A percentile compares a stretch with the other conserved stretches of the same genome.
These are phyloP conservation scores for Coemansia sp. DNA, from an alignment of 192 early-diverging fungal genomes.

Conservation along the genomic window DNA sequence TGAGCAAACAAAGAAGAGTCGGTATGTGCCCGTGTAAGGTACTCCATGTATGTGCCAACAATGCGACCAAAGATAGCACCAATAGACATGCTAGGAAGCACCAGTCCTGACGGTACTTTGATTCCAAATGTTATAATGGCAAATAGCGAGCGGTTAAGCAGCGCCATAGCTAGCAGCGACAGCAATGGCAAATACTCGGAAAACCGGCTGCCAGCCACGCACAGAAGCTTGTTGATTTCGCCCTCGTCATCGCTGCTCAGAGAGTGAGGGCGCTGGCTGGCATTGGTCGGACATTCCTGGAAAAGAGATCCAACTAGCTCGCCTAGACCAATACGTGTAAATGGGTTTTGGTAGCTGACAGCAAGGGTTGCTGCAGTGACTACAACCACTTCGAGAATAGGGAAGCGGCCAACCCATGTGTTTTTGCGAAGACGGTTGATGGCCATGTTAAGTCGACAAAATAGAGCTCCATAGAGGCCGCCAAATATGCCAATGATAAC, in stretches of 20 bases:
- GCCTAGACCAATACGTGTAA: conserved; percentile 80
- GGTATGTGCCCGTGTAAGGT: conserved; percentile 42
- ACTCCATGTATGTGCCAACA: conserved; percentile 48
- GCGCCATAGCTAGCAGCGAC: conserved; percentile 42
- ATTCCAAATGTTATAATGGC: conserved; percentile 58
- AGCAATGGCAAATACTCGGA: conserved; percentile 46
- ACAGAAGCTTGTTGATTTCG: conserved; percentile 63
- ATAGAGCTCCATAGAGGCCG: conserved; percentile 81
- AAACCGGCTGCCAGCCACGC: conserved; percentile 50
- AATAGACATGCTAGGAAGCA: conserved; percentile 57
- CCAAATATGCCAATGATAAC: conserved; percentile 67
- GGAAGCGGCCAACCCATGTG: conserved; percentile 65
- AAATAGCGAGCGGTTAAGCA: conserved; percentile 50
- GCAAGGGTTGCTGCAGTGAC: conserved; percentile 71
- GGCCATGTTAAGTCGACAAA: conserved; percentile 68
- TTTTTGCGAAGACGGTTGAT: conserved; percentile 71
- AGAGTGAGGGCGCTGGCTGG: conserved; percentile 6
- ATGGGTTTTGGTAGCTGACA: conserved; percentile 76
- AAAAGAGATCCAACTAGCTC: conserved; percentile 87
- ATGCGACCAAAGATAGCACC: conserved; percentile 55
- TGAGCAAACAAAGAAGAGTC: conserved; percentile 43
- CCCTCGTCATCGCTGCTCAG: conserved; percentile 56
- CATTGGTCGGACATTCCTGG: conserved; percentile 70
- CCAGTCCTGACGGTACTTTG: conserved; percentile 55
- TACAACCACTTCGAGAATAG: conserved; percentile 70